Percentiles rank a stretch among this genome's conserved stretches.
Evolutionary conservation across 495 filamentous ascomycete genomes (phyloP).

Genomic region (Parachaetomium inaequale): DNA sequence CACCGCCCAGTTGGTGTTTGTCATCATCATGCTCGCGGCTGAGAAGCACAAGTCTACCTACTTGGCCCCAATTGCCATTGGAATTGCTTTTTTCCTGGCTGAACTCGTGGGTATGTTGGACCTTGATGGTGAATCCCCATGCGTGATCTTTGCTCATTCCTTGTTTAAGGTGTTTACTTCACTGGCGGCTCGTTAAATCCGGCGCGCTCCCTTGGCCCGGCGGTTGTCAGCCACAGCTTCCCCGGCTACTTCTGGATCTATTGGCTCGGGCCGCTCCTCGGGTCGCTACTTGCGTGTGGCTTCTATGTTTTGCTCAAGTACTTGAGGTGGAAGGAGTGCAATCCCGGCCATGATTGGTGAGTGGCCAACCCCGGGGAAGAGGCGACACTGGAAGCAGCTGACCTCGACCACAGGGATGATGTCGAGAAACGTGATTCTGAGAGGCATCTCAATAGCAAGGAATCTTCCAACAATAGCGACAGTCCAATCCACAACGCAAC

Average conservation of each 20-base stretch:
- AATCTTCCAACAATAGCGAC: background rate
- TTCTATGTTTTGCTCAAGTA: conserved; percentile 66
- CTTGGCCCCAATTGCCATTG: conserved; percentile 75
- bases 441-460: background rate
- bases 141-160: background rate
- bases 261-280: conserved; percentile 55
- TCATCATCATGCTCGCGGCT: conserved; percentile 77
- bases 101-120: conserved; percentile 51
- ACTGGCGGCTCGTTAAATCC: conserved; percentile 61
- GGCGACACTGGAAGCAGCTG: background rate
- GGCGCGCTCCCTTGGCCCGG: conserved; percentile 55
- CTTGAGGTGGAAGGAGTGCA: conserved; percentile 72
- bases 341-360: conserved; percentile 44
- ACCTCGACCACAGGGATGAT: conserved; percentile 17
- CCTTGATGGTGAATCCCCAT: background rate
- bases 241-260: conserved; percentile 69
- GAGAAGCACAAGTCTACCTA: conserved; percentile 81
- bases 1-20: conserved; percentile 70
- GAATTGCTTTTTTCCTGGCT: conserved; percentile 65
- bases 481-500: background rate
- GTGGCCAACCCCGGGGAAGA: background rate
- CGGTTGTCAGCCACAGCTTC: conserved; percentile 58
- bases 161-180: conserved; percentile 50
- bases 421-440: conserved; percentile 17
- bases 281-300: conserved; percentile 58